Evolutionary conservation across 345 rosid genomes (phyloP), one percentile per base, ranked within the genome.

Genomic region (Isatis tinctoria): DNA sequence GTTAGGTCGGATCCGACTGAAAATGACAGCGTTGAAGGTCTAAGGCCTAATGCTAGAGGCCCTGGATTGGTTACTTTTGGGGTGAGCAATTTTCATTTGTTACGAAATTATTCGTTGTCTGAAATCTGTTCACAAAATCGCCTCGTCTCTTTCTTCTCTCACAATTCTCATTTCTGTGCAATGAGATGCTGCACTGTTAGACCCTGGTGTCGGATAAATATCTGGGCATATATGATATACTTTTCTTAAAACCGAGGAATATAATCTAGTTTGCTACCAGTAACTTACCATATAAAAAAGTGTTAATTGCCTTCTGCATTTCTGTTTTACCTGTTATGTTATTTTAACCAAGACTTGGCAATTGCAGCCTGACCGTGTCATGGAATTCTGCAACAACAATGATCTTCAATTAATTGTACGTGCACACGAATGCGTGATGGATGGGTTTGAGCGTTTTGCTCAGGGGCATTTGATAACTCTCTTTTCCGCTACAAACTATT

Each of bases 361-460:
- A 47, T 48, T 64, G 74, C 91, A 92, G 97, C 97, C 97, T 32
- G 97, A 92, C 83, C 89, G 97, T 45, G 97, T 92, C 51, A 90
- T 92, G 97, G 97, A 92, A 72, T 92, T 92, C 78, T 92, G 97
- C 83, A 90, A 85, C 78, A 92, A 92, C 88, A 92, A 92, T 76
- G 97, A 92, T 78, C 96, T 92, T 48, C 96, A 92, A 80, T 81
- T 92, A 76, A 92, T 92, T 78, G 96, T 92, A 26, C 93, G 97
- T 59, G 97, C 97, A 58, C 97, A 92, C 51, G 97, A 92, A 82
- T 92, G 97, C 43, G 97, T 92, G 68, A 92, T 92, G 97, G 97
- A 92, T 82, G 97, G 97, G 48, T 92, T 92, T 76, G 97, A 92
- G 84, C 96, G 97, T 57, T 92, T 92, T 73, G 97, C 97, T 2